A percentile compares a stretch with the other conserved stretches of the same genome.
These are phyloP conservation scores for Venturia aucupariae DNA, from an alignment of 2,329 filamentous ascomycete species.

Conservation along the genomic window DNA sequence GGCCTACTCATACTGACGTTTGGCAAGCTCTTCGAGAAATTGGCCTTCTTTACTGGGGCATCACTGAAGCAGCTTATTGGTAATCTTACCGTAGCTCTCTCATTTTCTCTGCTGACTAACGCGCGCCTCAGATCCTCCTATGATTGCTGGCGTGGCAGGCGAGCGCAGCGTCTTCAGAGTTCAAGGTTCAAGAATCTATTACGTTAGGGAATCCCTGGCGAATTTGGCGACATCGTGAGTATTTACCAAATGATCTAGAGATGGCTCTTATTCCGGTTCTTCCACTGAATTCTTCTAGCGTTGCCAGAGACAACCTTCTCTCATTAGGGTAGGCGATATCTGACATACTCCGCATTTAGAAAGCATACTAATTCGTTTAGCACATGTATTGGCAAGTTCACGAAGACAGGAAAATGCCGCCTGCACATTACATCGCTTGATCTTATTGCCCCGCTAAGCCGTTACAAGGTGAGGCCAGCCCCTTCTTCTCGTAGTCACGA, in stretches of 20 bases:
- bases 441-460: conserved; percentile 79
- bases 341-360: too few species aligned
- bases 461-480: conserved; percentile 42
- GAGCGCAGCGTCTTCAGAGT: conserved; percentile 65
- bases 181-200: conserved; percentile 69
- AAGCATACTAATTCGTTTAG: too few species aligned
- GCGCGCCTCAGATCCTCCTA: conserved; percentile 20
- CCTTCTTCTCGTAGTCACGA: too few species aligned
- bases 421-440: conserved; percentile 89
- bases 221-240: conserved; percentile 62
- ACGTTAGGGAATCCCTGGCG: conserved; percentile 78
- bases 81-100: neutral
- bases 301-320: neutral
- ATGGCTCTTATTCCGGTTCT: neutral
- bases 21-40: neutral
- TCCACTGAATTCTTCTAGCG: neutral
- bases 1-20: too few species aligned
- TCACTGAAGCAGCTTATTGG: neutral
- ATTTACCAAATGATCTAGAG: neutral
- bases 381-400: conserved; percentile 88
- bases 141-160: neutral
- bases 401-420: conserved; percentile 91
- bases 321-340: too few species aligned
- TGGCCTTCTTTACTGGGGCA: neutral
- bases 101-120: neutral